Evolutionary conservation across 306 rosid species (phyloP).

Genomic region (Ochetophila trinervis): DNA sequence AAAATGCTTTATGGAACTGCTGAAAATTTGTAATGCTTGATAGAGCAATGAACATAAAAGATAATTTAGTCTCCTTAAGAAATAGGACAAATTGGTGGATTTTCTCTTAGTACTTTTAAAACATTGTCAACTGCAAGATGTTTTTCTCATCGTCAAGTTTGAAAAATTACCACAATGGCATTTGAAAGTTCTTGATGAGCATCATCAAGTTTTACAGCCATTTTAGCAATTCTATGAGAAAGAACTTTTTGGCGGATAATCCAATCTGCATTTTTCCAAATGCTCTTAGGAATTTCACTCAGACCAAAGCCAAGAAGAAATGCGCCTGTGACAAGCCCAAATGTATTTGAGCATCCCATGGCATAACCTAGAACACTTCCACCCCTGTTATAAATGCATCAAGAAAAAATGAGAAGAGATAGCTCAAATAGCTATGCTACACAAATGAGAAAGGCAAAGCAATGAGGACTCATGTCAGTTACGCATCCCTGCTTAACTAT

Average conservation of each 20-base stretch:
- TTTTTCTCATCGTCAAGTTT: too few relatives aligned
- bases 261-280: conserved; percentile 94
- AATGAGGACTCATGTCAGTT: not conserved
- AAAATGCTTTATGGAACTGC: not conserved
- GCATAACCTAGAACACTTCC: conserved; percentile 77
- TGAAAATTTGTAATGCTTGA: conserved; percentile 6
- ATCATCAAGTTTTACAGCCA: conserved; percentile 93
- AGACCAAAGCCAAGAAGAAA: conserved; percentile 98
- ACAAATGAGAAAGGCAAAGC: not conserved
- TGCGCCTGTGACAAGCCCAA: conserved; percentile 98
- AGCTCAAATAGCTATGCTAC: conserved; percentile 15
- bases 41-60: conserved; percentile 1
- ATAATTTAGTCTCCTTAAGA: too few relatives aligned
- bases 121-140: too few relatives aligned
- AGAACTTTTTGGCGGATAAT: conserved; percentile 88
- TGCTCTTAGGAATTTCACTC: conserved; percentile 87
- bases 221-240: conserved; percentile 93
- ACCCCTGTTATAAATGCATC: conserved; percentile 46
- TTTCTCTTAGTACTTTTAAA: too few relatives aligned
- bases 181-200: conserved; percentile 96
- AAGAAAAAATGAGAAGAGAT: conserved; percentile 17
- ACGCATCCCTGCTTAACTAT: not conserved
- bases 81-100: too few relatives aligned
- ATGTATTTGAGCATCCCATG: conserved; percentile 97
- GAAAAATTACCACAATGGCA: conserved; percentile 74